These are phyloP conservation scores for Umbelopsis vinacea DNA, from an alignment of 192 early-diverging fungal genomes.

Conservation along the genomic window DNA sequence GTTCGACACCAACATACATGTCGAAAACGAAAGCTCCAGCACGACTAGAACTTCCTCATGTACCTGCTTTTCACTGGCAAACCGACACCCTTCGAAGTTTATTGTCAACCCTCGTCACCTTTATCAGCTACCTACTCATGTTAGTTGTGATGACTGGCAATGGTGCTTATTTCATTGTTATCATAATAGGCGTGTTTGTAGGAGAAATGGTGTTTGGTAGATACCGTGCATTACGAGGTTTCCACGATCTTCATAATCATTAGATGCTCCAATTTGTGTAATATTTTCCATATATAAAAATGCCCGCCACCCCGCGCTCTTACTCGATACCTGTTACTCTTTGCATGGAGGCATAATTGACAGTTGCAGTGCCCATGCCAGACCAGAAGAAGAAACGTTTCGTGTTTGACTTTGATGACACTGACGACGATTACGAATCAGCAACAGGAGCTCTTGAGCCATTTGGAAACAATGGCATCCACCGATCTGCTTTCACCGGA, in stretches of 20 bases:
- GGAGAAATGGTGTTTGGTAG: slow-evolving; percentile 57
- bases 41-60: slow-evolving; percentile 32
- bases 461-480: slow-evolving; percentile 35
- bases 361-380: neutral
- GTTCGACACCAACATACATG: neutral
- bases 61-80: slow-evolving; percentile 50
- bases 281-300: slow-evolving; percentile 13
- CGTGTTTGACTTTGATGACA: slow-evolving; percentile 26
- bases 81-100: slow-evolving; percentile 49
- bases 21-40: slow-evolving; percentile 12
- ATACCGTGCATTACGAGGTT: slow-evolving; percentile 32
- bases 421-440: slow-evolving; percentile 31
- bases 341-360: neutral
- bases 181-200: slow-evolving; percentile 53
- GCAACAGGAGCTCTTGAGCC: slow-evolving; percentile 24
- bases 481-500: slow-evolving; percentile 34
- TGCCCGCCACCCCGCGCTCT: neutral
- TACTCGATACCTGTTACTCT: neutral
- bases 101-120: slow-evolving; percentile 39
- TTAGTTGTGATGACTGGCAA: slow-evolving; percentile 59
- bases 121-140: slow-evolving; percentile 55
- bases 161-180: slow-evolving; percentile 50
- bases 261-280: neutral
- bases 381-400: slow-evolving; percentile 19
- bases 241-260: slow-evolving; percentile 23